phyloP scores from a whole-genome alignment of 179 eudicot genomes.

The Silene noctiflora region DNA sequence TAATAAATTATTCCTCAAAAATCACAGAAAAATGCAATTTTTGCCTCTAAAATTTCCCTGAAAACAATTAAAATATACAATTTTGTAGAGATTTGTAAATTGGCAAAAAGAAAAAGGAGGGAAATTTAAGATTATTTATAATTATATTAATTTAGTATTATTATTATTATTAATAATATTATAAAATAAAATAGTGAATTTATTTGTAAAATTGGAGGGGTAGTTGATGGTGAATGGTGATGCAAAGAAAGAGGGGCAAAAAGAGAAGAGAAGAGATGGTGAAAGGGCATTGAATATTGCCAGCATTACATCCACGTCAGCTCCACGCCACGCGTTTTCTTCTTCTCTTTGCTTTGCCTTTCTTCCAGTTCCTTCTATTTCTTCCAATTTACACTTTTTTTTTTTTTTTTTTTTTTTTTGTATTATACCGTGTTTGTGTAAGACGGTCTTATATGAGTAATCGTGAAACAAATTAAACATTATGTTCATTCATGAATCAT shows the following conservation, averaged over 20 bases:
- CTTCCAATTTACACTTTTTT: too few species aligned
- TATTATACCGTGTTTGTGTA: too few species aligned
- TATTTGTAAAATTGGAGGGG: background rate
- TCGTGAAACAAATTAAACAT: too few species aligned
- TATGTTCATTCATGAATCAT: too few species aligned
- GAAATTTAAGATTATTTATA: conserved; percentile 14
- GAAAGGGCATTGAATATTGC: conserved; percentile 24
- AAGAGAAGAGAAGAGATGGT: background rate
- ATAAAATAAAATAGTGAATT: background rate
- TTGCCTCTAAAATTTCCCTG: background rate
- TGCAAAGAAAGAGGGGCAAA: conserved; percentile 17
- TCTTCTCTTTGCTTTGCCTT: conserved; percentile 7
- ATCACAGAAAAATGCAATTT: conserved; percentile 18
- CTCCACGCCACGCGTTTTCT: conserved; percentile 28
- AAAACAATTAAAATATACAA: background rate
- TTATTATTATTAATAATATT: background rate
- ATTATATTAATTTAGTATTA: background rate
- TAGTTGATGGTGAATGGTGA: conserved; percentile 24
- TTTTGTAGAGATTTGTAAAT: background rate
- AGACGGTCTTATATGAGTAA: too few species aligned
- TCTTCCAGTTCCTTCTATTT: conserved; percentile 26
- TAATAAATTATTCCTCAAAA: background rate
- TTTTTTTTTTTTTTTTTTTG: too few species aligned
- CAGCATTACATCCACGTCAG: conserved; percentile 45
- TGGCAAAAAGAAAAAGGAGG: conserved; percentile 24